Conservation (phyloP, 306 rosid species). For the Dryas alaskensis region DNA sequence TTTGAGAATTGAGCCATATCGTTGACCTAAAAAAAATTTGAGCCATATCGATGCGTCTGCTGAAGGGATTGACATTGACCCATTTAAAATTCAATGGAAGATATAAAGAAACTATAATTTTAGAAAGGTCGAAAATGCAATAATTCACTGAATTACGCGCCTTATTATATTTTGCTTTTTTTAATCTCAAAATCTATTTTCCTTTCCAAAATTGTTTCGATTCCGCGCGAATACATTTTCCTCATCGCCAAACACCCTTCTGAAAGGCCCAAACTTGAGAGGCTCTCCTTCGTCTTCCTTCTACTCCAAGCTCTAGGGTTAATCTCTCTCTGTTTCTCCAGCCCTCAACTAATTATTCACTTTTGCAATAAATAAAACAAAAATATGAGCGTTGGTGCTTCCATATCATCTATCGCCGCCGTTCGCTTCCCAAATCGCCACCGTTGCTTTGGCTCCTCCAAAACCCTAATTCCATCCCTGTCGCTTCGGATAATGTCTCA, state of each 20-base stretch:
- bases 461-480: slow-evolving; percentile 21
- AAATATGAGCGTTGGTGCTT: slow-evolving; percentile 42
- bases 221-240: no score
- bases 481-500: slow-evolving; percentile 20
- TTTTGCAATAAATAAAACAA: background rate
- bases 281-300: background rate
- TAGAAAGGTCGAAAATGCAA: no score
- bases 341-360: background rate
- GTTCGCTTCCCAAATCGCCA: slow-evolving; percentile 22
- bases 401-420: slow-evolving; percentile 38
- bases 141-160: no score
- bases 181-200: no score
- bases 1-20: no score
- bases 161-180: no score
- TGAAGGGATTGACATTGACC: no score
- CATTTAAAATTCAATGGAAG: no score
- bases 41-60: no score
- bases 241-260: background rate
- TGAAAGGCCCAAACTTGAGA: background rate
- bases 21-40: no score
- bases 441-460: slow-evolving; percentile 36
- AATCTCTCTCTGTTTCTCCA: background rate
- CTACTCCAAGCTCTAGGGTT: background rate
- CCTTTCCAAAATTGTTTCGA: no score
- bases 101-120: no score